Conservation (phyloP, 495 filamentous ascomycete species). For the Penicillium simplicissimum region DNA sequence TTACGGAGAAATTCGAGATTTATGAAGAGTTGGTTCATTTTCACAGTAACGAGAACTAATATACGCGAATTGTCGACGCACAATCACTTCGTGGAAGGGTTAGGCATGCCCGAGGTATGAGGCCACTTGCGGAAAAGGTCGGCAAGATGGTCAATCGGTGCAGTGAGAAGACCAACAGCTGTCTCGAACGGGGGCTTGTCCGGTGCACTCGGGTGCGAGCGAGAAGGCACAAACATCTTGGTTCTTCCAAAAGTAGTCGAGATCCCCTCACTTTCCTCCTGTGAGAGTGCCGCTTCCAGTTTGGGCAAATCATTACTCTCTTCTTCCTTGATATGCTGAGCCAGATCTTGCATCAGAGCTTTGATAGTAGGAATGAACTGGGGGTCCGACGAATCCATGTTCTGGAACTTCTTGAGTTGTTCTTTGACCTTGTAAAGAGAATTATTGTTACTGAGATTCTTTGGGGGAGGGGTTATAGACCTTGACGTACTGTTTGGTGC, state of each 20-base stretch:
- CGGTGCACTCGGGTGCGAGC: slow-evolving; percentile 52
- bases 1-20: too few species aligned
- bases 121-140: slow-evolving; percentile 40
- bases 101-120: slow-evolving; percentile 26
- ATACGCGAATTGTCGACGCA: too few species aligned
- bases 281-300: slow-evolving; percentile 48
- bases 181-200: slow-evolving; percentile 39
- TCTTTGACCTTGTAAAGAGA: slow-evolving; percentile 64
- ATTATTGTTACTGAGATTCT: too few species aligned
- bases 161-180: slow-evolving; percentile 30
- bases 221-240: slow-evolving; percentile 62
- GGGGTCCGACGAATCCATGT: slow-evolving; percentile 44
- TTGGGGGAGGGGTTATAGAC: too few species aligned
- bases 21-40: too few species aligned
- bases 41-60: too few species aligned
- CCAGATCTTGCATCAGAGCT: slow-evolving; percentile 51
- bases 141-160: slow-evolving; percentile 36
- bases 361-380: slow-evolving; percentile 55
- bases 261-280: slow-evolving; percentile 40
- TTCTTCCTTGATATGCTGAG: slow-evolving; percentile 62
- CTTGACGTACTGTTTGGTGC: slow-evolving; percentile 41
- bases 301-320: slow-evolving; percentile 56
- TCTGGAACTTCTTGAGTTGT: slow-evolving; percentile 61
- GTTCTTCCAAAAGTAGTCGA: slow-evolving; percentile 57
- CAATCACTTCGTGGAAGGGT: slow-evolving; percentile 12